Evolutionary conservation across 306 rosid species (phyloP).

Genomic region (Arachis stenosperma): DNA sequence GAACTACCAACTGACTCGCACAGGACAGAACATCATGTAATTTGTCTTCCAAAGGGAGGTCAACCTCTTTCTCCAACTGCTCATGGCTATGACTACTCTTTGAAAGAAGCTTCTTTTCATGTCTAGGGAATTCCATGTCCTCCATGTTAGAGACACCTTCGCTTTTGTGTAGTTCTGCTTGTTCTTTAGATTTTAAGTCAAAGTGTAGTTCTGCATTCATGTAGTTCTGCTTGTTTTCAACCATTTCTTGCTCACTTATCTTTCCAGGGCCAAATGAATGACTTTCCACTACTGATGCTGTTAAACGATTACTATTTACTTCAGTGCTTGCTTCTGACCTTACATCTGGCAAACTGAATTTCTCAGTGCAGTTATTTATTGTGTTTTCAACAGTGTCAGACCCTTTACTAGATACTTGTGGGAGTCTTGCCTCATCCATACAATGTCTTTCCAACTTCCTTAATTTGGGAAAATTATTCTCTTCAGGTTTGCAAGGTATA

Average conservation of each 20-base stretch:
- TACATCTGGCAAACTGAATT: conserved; percentile 34
- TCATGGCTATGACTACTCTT: conserved; percentile 33
- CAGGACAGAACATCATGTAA: conserved; percentile 30
- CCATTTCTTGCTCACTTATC: conserved; percentile 29
- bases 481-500: conserved; percentile 46
- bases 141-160: conserved; percentile 40
- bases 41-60: conserved; percentile 34
- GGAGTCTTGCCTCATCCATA: conserved; percentile 41
- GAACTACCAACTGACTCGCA: conserved; percentile 39
- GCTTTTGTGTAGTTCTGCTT: conserved; percentile 39
- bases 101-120: conserved; percentile 31
- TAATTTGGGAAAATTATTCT: conserved; percentile 45
- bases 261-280: conserved; percentile 34
- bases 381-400: conserved; percentile 37
- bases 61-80: conserved; percentile 44
- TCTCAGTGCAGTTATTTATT: conserved; percentile 31
- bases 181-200: conserved; percentile 26
- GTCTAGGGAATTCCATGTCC: conserved; percentile 38
- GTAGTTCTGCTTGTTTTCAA: conserved; percentile 25
- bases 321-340: conserved; percentile 42
- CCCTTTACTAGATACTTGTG: conserved; percentile 40
- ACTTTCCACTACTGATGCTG: conserved; percentile 32
- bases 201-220: neutral
- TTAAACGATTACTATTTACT: conserved; percentile 33
- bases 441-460: conserved; percentile 45